These are phyloP conservation scores for Carex parvula DNA, from an alignment of 176 grass and related monocot genomes.

Conservation along the genomic window DNA sequence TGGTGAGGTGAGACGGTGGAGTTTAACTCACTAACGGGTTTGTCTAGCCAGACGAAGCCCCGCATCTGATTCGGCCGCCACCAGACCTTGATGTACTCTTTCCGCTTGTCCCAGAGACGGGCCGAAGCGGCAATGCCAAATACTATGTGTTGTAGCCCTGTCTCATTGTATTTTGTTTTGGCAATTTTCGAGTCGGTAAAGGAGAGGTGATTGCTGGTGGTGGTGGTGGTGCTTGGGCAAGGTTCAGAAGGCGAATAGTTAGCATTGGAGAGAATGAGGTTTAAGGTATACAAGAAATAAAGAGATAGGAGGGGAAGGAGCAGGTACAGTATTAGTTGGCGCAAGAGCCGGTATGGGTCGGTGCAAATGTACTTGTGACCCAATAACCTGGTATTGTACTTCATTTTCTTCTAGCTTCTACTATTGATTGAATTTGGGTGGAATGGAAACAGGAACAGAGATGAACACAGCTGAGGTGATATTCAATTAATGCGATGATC, in stretches of 20 bases:
- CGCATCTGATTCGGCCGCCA: constrained; percentile 70
- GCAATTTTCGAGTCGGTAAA: not conserved
- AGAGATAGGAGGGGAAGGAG: constrained; percentile 56
- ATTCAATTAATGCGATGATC: not conserved
- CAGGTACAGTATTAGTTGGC: constrained; percentile 52
- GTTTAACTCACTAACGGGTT: constrained; percentile 59
- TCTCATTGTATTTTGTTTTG: constrained; percentile 14
- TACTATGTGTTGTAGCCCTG: constrained; percentile 83
- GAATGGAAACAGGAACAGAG: not conserved
- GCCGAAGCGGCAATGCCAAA: constrained; percentile 94
- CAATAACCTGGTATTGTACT: constrained; percentile 33
- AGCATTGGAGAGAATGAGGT: constrained; percentile 56
- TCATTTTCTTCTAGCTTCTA: constrained; percentile 17
- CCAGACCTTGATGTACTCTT: constrained; percentile 97
- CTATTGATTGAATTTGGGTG: not conserved
- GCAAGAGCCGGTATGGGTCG: constrained; percentile 27
- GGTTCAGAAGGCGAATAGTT: constrained; percentile 17
- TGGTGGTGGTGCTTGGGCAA: constrained; percentile 17
- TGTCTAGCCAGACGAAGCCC: constrained; percentile 91
- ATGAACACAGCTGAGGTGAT: not conserved
- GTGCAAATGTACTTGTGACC: constrained; percentile 35
- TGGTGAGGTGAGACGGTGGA: constrained; percentile 19
- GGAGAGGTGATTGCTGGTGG: not conserved
- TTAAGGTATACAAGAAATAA: constrained; percentile 79
- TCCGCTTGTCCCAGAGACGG: constrained; percentile 71